Base-by-base conservation (phyloP, 495 filamentous ascomycete species). In the Lepraria neglecta region DNA sequence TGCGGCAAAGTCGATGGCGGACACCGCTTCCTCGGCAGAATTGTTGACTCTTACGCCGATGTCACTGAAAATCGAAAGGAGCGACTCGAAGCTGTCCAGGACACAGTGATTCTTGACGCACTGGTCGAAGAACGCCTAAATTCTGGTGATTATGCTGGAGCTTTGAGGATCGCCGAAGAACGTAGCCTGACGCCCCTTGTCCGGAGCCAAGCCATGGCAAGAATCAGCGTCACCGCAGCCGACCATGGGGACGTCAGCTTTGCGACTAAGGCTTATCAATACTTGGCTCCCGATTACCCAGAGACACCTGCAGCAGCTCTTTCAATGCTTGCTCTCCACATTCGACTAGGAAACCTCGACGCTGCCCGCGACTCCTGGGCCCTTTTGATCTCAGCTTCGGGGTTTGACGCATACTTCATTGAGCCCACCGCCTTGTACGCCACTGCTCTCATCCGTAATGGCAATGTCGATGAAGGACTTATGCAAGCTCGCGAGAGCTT, bases 381-480 rank as follows among this genome's bases (percentile, higher is more conserved):
- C 51, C 76, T 87, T 61, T 74, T 97, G 38, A 84, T 75, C 62
- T 79, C 74, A 28, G 59, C 54, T 38, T 55, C 63, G 15, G 55
- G 9, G 3, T 78, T 84, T 40, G 80, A 82, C 72, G 73, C 78
- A 60, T 79, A 83, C 46, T 88, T 95, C 75, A 82, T 96, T 56
- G 90, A 95, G 75, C 87, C 90, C 33, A 87, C 90, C 12, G 80
- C 87, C 51, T 91, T 94, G 88, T 95, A 91, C 72, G 82, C 87
- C 56, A 80, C 94, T 42, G 88, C 88, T 58, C 78, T 95, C 70
- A 82, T 96, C 69, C 87, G 85, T 64, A 87, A 86, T 59, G 90
- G 89, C 53, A 83, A 89, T 65, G 78, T 92, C 54, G 83, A 86
- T 19, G 87, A 89, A 58, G 91, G 86, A 40, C 77, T 96, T 58